These are phyloP conservation scores for Suillus hirtellus DNA, from an alignment of 768 basidiomycete species.

Conservation along the genomic window DNA sequence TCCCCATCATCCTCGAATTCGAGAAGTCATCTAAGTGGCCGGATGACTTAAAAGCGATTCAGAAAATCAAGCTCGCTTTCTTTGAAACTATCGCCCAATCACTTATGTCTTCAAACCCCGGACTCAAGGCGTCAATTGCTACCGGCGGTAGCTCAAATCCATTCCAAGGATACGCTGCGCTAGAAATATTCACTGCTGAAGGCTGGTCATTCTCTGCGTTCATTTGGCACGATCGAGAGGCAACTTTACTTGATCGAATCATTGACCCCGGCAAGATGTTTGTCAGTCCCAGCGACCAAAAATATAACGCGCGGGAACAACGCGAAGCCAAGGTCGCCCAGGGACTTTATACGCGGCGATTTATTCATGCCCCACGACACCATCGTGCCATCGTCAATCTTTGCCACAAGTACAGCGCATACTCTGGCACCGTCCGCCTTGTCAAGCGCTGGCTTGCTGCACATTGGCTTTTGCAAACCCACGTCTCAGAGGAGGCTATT, in stretches of 20 bases:
- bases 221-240: conserved; percentile 89
- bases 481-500: conserved; percentile 75
- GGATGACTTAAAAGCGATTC: conserved; percentile 88
- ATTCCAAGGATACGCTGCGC: conserved; percentile 63
- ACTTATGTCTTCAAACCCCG: conserved; percentile 53
- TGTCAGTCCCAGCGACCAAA: conserved; percentile 19
- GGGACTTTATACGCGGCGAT: conserved; percentile 65
- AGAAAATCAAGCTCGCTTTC: conserved; percentile 92
- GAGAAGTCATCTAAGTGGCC: conserved; percentile 95
- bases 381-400: conserved; percentile 81
- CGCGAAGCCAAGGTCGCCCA: conserved; percentile 57
- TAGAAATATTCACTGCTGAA: conserved; percentile 77
- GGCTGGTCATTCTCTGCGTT: conserved; percentile 87
- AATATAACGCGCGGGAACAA: conserved; percentile 40
- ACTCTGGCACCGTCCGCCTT: conserved; percentile 81
- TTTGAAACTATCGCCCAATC: conserved; percentile 76
- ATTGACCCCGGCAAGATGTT: conserved; percentile 43
- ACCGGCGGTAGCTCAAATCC: conserved; percentile 51
- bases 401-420: conserved; percentile 77
- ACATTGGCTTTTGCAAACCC: conserved; percentile 80
- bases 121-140: conserved; percentile 59
- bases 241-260: conserved; percentile 70
- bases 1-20: conserved; percentile 82
- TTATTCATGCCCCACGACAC: conserved; percentile 79
- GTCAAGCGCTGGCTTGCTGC: conserved; percentile 91